Evolutionary conservation across 345 rosid species (phyloP), one percentile per base, ranked within the genome.

Genomic region (Eucalyptus curtisii): DNA sequence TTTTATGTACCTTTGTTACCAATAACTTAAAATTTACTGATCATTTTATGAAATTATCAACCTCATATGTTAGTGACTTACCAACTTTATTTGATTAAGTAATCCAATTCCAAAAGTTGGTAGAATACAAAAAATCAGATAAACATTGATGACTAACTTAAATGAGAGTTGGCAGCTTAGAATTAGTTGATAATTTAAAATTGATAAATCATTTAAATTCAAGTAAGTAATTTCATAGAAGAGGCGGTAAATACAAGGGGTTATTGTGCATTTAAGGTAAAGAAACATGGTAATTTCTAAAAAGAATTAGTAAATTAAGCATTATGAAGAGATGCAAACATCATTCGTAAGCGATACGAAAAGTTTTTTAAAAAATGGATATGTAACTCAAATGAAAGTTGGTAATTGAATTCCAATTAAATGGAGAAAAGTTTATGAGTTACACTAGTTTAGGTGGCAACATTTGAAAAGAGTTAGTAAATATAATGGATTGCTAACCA

Each of bases 311-410:
- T 59, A 5, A 27, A 59, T 59, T 27, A 59, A 59, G 66, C 66
- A 59, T 59, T 59, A 59, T 30, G 14, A 59, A 59, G 66, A 59
- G 31, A 59, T 59, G 68, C 68, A 27, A 27, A 59, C n/a, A 59
- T 27, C 0, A 0, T 59, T 59, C 1, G 0, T 27, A 59, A 59
- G 0, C 2, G 0, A 59, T 59, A 25, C 1, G 14, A 55, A 57
- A 25, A 20, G 10, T 53, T 53, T 7, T 9, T 7, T 8, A 53
- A 53, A 10, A 59, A 11, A 11, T 27, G n/a, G 31, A 59, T 27
- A 59, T 5, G 31, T 59, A 59, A 57, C 14, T 30, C 33, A 61
- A 61, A 61, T 61, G 68, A 30, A 57, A 57, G 64, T 57, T 57
- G n/a, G 64, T 57, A 57, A 57, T 57, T 25, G 24, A 52, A 52